Base-by-base conservation (phyloP, 1,284 basidiomycete genomes). In the Prillingera fragicola region DNA sequence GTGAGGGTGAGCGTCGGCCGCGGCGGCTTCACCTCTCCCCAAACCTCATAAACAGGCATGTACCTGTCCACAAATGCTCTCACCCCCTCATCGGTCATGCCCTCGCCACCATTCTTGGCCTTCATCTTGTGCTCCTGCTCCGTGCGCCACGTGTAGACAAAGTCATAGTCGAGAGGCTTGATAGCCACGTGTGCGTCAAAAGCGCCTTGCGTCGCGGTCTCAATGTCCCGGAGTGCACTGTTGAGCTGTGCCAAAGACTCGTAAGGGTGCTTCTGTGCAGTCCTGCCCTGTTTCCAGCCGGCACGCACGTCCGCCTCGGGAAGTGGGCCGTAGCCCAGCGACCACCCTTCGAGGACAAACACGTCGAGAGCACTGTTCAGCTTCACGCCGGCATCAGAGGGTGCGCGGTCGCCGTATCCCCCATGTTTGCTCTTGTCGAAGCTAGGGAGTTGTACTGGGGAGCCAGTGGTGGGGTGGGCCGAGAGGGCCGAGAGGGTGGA, bases 91-190 rank as follows among this genome's bases (percentile, higher is more conserved):
- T 92, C 87, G 1, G 80, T 76, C 90, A 95, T 92, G 4, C 89
- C 89, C 31, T 74, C 74, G 5, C 87, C 88, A 33, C 87, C 87
- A 52, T 89, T 91, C 29, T 64, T 64, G 0, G 77, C 74, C 65
- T 89, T 92, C 88, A 94, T 91, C 39, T 78, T 60, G 47, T 84
- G 85, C 59, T 95, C 90, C 66, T 92, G 89, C 64, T 94, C 76
- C 19, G 85, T 67, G 18, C 87, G 76, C 87, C 87, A 90, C 52
- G 75, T 14, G 31, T 54, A 54, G 23, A 55, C 47, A 31, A 54
- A 40, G 4, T 38, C 43, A 9, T 43, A 31, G 5, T 33, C 36
- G 1, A 23, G 32, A 5, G 40, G 48, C 5, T 31, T 12, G 12
- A 56, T 33, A 14, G 43, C 33, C 37, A 51, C 23, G 19, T 19